Percentiles rank a stretch among this genome's conserved stretches.
Conservation (phyloP, 176 grass and related monocot genomes). For the Tuctoria greenei region DNA sequence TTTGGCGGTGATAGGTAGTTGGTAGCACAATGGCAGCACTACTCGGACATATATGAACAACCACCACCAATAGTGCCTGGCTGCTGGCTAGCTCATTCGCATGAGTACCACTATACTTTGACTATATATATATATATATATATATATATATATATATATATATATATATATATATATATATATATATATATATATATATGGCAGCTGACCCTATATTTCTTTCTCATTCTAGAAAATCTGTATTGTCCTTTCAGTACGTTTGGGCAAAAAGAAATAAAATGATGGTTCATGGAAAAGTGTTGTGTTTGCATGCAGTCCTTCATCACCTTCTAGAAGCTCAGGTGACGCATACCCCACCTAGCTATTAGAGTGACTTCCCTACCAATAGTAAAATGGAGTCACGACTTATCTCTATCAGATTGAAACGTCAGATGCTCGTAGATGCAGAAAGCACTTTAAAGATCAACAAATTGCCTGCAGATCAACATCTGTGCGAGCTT, state of each 20-base stretch:
- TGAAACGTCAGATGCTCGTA: background rate
- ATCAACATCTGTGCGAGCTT: background rate
- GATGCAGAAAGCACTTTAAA: background rate
- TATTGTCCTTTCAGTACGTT: conserved; percentile 27
- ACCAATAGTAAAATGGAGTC: conserved; percentile 15
- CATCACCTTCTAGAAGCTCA: too few relatives aligned
- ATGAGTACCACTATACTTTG: conserved; percentile 14
- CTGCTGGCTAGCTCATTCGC: conserved; percentile 4
- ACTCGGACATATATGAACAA: conserved; percentile 28
- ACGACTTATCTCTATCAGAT: background rate
- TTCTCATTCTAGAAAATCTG: background rate
- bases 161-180: too few relatives aligned
- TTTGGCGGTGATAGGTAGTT: conserved; percentile 51
- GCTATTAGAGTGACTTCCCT: conserved; percentile 24
- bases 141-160: too few relatives aligned
- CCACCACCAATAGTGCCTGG: conserved; percentile 22
- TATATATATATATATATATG: too few relatives aligned
- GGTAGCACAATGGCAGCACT: conserved; percentile 55
- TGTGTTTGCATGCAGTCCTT: background rate
- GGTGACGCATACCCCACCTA: too few relatives aligned
- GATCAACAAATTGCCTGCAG: background rate
- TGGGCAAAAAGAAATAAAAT: background rate
- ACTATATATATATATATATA: too few relatives aligned
- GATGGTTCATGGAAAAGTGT: conserved; percentile 10
- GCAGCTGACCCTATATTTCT: background rate